Evolutionary conservation across 2,329 filamentous ascomycete species (phyloP).

Genomic region (Aspergillus nomiae): DNA sequence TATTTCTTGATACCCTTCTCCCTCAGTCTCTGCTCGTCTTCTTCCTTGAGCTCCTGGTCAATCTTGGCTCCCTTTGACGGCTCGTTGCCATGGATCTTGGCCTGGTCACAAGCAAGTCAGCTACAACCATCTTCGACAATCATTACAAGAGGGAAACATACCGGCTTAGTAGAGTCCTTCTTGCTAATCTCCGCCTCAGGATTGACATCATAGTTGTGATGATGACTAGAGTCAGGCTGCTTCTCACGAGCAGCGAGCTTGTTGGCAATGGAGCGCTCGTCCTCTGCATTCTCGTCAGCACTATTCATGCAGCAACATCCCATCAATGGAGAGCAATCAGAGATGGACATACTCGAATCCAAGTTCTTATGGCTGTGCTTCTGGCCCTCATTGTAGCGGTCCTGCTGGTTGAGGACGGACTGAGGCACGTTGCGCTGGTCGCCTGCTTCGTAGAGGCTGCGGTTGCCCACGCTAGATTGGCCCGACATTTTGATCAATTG

Average conservation of each 20-base stretch:
- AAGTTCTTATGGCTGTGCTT: conserved; percentile 66
- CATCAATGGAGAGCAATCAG: not conserved
- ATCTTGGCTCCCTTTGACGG: conserved; percentile 51
- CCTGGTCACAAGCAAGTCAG: conserved; percentile 31
- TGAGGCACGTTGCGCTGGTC: conserved; percentile 70
- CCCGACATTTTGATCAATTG: conserved; percentile 30
- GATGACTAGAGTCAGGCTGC: conserved; percentile 28
- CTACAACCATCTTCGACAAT: not conserved
- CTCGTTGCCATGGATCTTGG: conserved; percentile 47
- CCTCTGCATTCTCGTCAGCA: conserved; percentile 34
- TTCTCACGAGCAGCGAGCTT: conserved; percentile 40
- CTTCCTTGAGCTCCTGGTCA: conserved; percentile 46
- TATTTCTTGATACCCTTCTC: conserved; percentile 47
- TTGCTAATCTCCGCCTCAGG: conserved; percentile 41
- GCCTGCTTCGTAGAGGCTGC: conserved; percentile 70
- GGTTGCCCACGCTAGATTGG: conserved; percentile 67
- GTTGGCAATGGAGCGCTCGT: conserved; percentile 49
- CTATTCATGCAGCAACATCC: not conserved
- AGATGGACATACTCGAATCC: conserved; percentile 65
- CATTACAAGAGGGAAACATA: conserved; percentile 25
- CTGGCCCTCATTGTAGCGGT: conserved; percentile 72
- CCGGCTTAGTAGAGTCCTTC: conserved; percentile 46
- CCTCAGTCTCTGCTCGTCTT: conserved; percentile 46
- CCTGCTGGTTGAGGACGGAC: conserved; percentile 53
- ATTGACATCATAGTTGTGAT: conserved; percentile 31